Conservation (phyloP, 306 rosid genomes). For the Gastrolobium villosum region DNA sequence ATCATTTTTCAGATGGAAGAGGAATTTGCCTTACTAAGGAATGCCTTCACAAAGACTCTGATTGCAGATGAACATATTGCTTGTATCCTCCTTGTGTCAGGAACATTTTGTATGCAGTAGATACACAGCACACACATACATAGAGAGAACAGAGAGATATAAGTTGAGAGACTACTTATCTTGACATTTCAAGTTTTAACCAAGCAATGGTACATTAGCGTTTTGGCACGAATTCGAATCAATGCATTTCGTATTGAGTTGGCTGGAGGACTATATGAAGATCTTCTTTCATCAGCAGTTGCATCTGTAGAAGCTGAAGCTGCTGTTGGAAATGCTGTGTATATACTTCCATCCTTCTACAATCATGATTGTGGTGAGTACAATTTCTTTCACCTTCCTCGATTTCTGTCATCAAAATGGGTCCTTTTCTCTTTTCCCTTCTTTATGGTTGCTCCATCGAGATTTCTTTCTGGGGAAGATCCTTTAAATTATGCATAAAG, state of each 20-base stretch:
- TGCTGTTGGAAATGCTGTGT: constrained; percentile 88
- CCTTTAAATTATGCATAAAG: constrained; percentile 25
- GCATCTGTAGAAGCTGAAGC: constrained; percentile 87
- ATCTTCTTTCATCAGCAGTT: constrained; percentile 76
- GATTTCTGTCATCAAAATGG: constrained; percentile 16
- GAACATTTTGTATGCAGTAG: constrained; percentile 46
- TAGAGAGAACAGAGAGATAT: background rate
- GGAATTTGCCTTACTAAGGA: constrained; percentile 71
- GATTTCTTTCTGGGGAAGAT: constrained; percentile 13
- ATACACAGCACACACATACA: constrained; percentile 33
- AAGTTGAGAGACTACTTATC: constrained; percentile 51
- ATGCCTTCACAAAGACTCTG: constrained; percentile 60
- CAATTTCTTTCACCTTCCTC: constrained; percentile 36
- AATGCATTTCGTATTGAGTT: constrained; percentile 89
- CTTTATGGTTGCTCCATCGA: constrained; percentile 21
- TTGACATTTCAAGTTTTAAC: constrained; percentile 78
- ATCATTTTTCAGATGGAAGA: constrained; percentile 79
- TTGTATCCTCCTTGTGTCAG: constrained; percentile 73
- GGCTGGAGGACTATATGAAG: constrained; percentile 72
- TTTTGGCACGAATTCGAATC: constrained; percentile 85
- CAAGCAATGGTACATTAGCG: constrained; percentile 77
- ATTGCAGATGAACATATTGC: constrained; percentile 63
- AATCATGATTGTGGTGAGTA: constrained; percentile 90
- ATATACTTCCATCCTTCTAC: constrained; percentile 90
- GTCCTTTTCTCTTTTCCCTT: background rate